Evolutionary conservation across 305 asterid genomes (phyloP).

Genomic region (Fraxinus ornus): DNA sequence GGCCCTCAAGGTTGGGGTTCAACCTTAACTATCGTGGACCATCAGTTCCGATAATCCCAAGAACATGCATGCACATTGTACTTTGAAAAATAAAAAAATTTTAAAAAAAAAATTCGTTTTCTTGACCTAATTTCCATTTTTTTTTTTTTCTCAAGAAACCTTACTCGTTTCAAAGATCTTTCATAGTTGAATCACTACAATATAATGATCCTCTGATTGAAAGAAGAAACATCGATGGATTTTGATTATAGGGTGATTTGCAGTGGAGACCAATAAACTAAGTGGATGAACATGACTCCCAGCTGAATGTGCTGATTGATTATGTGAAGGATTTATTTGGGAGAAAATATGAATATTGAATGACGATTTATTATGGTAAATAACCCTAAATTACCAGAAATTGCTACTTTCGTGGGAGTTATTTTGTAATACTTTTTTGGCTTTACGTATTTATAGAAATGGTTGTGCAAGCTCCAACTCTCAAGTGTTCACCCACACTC

Average conservation of each 20-base stretch:
- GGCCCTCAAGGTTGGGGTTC: no score
- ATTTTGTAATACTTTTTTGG: neutral
- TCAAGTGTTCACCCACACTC: no score
- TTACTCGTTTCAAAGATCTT: neutral
- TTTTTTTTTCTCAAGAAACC: neutral
- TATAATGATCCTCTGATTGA: neutral
- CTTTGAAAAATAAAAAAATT: no score
- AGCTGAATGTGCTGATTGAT: neutral
- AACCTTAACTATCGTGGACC: no score
- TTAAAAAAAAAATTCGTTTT: no score
- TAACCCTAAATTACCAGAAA: no score
- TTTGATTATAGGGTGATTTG: neutral
- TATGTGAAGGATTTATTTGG: neutral
- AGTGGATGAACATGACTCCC: neutral
- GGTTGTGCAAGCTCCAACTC: no score
- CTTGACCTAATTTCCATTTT: neutral
- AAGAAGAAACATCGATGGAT: neutral
- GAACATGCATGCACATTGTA: neutral
- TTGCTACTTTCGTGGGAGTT: no score
- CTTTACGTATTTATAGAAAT: neutral
- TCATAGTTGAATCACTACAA: neutral
- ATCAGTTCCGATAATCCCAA: neutral
- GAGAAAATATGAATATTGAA: neutral
- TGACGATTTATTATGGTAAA: neutral
- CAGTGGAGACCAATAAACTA: neutral